Percentiles rank a stretch among this genome's conserved stretches.
Conservation (phyloP, 2,329 filamentous ascomycete genomes). For the Microdochium bolleyi region DNA sequence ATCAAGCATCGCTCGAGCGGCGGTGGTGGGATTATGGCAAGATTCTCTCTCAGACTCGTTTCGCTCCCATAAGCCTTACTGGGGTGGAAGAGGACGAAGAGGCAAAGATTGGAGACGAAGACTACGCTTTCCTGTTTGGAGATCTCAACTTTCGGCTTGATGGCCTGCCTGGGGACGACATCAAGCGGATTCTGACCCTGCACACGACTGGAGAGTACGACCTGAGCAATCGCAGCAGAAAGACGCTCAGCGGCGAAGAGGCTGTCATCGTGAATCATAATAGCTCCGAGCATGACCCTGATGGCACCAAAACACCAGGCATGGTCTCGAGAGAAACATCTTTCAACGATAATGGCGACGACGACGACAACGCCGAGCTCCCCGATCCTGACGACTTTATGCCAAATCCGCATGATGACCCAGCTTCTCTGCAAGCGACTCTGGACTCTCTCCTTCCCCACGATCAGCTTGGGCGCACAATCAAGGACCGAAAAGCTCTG, state of each 20-base stretch:
- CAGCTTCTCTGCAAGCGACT: constrained; percentile 80
- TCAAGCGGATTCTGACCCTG: constrained; percentile 72
- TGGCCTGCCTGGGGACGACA: constrained; percentile 82
- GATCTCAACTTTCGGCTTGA: constrained; percentile 93
- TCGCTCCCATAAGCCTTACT: constrained; percentile 61
- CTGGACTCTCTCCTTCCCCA: constrained; percentile 81
- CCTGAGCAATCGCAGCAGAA: constrained; percentile 31
- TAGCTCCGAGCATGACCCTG: constrained; percentile 35
- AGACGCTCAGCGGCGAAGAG: constrained; percentile 34
- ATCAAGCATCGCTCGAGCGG: constrained; percentile 68
- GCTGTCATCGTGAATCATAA: constrained; percentile 42
- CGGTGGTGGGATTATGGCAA: constrained; percentile 86
- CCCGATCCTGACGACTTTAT: constrained; percentile 60
- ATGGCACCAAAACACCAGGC: constrained; percentile 21
- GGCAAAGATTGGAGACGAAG: constrained; percentile 75
- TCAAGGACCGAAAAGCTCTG: constrained; percentile 70
- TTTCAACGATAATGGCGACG: constrained; percentile 17
- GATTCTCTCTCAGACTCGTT: constrained; percentile 67
- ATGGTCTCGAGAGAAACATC: constrained; percentile 22
- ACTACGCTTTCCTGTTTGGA: constrained; percentile 93
- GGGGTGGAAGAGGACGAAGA: constrained; percentile 59
- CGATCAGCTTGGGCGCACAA: constrained; percentile 73
- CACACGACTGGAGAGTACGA: constrained; percentile 77
- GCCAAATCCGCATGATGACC: constrained; percentile 66
- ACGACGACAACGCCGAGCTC: constrained; percentile 28